These are phyloP conservation scores for Euphrasia arctica DNA, from an alignment of 305 asterid genomes.

Conservation along the genomic window DNA sequence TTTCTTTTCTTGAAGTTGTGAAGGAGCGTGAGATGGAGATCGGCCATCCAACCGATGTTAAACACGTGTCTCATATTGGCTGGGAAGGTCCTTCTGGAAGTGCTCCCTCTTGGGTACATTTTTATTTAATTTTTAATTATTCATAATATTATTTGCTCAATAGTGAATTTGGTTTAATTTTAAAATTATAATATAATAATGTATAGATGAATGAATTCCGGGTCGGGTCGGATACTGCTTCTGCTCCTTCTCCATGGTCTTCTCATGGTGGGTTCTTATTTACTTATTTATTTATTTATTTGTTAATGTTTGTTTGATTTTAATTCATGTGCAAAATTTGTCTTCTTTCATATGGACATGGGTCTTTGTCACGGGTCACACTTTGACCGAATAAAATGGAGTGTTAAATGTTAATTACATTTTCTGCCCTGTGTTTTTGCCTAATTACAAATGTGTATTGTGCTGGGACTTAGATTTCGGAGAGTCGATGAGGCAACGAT, in stretches of 20 bases:
- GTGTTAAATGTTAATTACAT: background rate
- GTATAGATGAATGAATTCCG: conserved; percentile 56
- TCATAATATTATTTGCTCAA: background rate
- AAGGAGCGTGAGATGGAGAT: conserved; percentile 69
- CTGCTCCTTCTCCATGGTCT: conserved; percentile 60
- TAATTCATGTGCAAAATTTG: background rate
- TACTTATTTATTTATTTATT: background rate
- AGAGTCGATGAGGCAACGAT: conserved; percentile 33
- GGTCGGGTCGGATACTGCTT: conserved; percentile 50
- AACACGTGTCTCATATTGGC: conserved; percentile 73
- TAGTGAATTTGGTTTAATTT: background rate
- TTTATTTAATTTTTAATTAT: background rate
- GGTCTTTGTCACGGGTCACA: too few species aligned
- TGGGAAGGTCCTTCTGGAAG: conserved; percentile 57
- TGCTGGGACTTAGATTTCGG: conserved; percentile 48
- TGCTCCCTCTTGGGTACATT: conserved; percentile 60
- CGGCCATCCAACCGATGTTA: conserved; percentile 69
- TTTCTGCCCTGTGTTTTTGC: background rate
- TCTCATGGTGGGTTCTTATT: conserved; percentile 46
- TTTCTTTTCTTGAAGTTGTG: conserved; percentile 29
- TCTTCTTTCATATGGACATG: too few species aligned
- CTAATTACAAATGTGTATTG: background rate
- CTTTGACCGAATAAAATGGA: too few species aligned
- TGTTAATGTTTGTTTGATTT: background rate
- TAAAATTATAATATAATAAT: background rate